Base-by-base conservation (phyloP, 768 basidiomycete species). In the Tulasnella sp. region DNA sequence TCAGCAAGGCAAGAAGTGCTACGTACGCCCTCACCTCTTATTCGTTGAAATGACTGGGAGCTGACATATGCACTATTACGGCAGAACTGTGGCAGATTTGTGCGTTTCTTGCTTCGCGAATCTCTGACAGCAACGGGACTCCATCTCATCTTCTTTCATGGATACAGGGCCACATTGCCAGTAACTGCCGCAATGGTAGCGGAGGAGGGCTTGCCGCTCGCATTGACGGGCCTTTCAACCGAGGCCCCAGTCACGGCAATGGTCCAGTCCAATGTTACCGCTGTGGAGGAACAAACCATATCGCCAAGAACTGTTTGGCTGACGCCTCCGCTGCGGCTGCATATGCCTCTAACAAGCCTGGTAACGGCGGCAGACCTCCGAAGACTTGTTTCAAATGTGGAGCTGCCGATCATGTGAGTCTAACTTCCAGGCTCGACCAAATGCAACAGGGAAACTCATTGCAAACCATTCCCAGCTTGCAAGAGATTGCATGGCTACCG, bases 361-460 rank as follows among this genome's bases (percentile, higher is more conserved):
- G 48, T 26, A 20, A 37, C 16, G 88, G 91, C 70, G 90, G 91
- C 32, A 85, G 88, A 29, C 86, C 87, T 35, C 89, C 83, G 80
- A 95, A 92, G 86, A 93, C 92, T 74, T 95, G 94, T 83, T 95
- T 93, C 86, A 94, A 93, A 82, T 95, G 94, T 82, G 91, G 93
- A 82, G 90, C 91, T 83, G 92, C 93, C 83, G 94, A 94, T 80
- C 93, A 95, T 86, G 93, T 95, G 83, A 84, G 92, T 70, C 32
- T 10, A 13, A n/a, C 10, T 10, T 67, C 61, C 32, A 39, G 46
- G 32, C 13, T 35, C 15, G 20, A n/a, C 51, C 51, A 74, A 75
- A 77, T 55, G 51, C 70, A 51, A 32, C 29, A 3, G 13, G 23
- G 35, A 13, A 10, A 32, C 61, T 67, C 7, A 67, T 67, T 5